Evolutionary conservation across 2,329 filamentous ascomycete species (phyloP).

Genomic region (Torrubiellomyces zombiae): DNA sequence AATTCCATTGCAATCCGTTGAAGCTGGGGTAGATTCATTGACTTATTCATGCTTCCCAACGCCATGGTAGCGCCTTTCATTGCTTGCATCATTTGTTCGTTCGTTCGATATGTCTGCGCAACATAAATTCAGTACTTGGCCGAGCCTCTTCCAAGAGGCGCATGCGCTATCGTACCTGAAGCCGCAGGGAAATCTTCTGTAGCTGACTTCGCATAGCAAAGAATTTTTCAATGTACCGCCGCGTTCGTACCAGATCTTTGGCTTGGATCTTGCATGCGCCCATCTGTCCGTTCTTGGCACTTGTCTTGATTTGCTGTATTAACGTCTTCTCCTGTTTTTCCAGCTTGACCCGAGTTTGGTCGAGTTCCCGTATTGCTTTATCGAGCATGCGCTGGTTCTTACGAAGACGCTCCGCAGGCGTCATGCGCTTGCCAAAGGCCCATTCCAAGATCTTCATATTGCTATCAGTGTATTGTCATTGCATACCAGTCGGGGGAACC

Average conservation of each 20-base stretch:
- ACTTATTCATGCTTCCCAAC: slow-evolving; percentile 89
- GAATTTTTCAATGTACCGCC: slow-evolving; percentile 94
- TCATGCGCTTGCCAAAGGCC: slow-evolving; percentile 99
- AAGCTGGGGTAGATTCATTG: slow-evolving; percentile 90
- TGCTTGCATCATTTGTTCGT: slow-evolving; percentile 99
- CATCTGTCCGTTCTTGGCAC: slow-evolving; percentile 94
- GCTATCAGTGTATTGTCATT: too few relatives aligned
- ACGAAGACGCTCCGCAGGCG: slow-evolving; percentile 76
- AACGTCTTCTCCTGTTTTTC: slow-evolving; percentile 99
- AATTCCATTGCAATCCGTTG: slow-evolving; percentile 99
- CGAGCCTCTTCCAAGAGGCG: too few relatives aligned
- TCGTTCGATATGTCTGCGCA: slow-evolving; percentile 76
- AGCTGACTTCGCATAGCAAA: slow-evolving; percentile 95
- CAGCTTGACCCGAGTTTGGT: slow-evolving; percentile 85
- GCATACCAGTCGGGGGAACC: too few relatives aligned
- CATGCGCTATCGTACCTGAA: slow-evolving; percentile 47
- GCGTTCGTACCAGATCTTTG: slow-evolving; percentile 85
- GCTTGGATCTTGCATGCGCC: slow-evolving; percentile 98
- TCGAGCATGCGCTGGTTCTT: slow-evolving; percentile 95
- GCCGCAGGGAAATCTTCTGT: slow-evolving; percentile 84
- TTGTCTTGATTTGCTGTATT: slow-evolving; percentile 92
- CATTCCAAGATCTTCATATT: slow-evolving; percentile 73
- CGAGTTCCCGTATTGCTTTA: slow-evolving; percentile 91
- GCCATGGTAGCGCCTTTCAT: slow-evolving; percentile 96
- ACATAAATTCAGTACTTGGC: not conserved